Percentiles rank a stretch among this genome's conserved stretches.
phyloP scores from a whole-genome alignment of 2,329 filamentous ascomycete species.

The Colletotrichum sp. region DNA sequence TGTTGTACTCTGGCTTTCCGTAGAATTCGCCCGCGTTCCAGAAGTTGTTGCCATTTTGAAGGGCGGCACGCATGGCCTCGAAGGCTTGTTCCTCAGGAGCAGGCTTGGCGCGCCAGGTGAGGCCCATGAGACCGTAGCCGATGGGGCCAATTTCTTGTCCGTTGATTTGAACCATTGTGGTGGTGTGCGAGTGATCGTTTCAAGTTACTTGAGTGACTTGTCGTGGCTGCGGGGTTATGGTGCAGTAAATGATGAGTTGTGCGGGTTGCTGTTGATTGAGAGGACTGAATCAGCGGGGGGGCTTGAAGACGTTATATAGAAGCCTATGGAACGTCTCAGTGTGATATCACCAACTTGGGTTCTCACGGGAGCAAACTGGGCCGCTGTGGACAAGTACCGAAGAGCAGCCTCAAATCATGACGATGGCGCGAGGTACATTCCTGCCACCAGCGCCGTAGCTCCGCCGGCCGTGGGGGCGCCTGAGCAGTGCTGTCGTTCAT shows the following conservation, averaged over 20 bases:
- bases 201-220: neutral
- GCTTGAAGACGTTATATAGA: neutral
- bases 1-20: constrained; percentile 61
- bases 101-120: constrained; percentile 46
- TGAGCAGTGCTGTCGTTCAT: neutral
- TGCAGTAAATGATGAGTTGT: neutral
- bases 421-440: neutral
- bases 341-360: neutral
- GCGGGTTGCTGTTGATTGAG: neutral
- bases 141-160: constrained; percentile 52
- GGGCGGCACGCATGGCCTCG: constrained; percentile 58
- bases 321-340: neutral
- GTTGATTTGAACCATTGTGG: constrained; percentile 37
- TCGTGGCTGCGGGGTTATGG: neutral
- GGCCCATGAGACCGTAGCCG: constrained; percentile 60
- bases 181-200: neutral
- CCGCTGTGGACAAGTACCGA: neutral
- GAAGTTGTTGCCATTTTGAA: constrained; percentile 48
- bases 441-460: neutral
- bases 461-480: neutral
- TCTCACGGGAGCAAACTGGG: neutral
- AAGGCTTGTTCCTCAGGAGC: constrained; percentile 53
- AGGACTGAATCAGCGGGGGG: neutral
- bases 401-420: neutral
- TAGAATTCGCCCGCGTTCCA: constrained; percentile 74